Conservation (phyloP, 1,284 basidiomycete species). For the Fomitopsis schrenkii region DNA sequence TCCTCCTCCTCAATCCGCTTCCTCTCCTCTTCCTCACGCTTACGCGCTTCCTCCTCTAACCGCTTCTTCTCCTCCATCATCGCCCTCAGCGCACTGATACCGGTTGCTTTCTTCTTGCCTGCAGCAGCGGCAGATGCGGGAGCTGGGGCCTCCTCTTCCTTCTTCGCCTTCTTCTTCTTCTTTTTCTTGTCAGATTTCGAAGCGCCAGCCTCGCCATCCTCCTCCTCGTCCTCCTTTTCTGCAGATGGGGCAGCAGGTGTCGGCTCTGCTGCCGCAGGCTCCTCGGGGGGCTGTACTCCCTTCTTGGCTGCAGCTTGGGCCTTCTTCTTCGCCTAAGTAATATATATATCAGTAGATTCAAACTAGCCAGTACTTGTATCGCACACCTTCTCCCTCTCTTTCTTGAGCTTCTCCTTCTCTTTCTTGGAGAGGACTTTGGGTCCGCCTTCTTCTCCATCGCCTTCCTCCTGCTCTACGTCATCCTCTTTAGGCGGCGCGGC, state of each 20-base stretch:
- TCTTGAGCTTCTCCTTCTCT: slow-evolving; percentile 92
- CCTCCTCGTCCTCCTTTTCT: slow-evolving; percentile 55
- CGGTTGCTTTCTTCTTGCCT: slow-evolving; percentile 65
- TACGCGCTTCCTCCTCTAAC: slow-evolving; percentile 75
- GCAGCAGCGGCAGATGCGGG: slow-evolving; percentile 30
- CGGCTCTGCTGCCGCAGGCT: slow-evolving; percentile 21
- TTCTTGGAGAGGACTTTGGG: slow-evolving; percentile 79
- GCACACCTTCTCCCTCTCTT: slow-evolving; percentile 86
- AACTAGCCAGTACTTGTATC: background rate
- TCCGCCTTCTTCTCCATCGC: slow-evolving; percentile 39
- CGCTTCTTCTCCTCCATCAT: slow-evolving; percentile 89
- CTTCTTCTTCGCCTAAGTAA: slow-evolving; percentile 86
- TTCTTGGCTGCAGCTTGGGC: slow-evolving; percentile 89
- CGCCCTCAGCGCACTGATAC: slow-evolving; percentile 71
- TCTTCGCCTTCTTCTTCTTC: slow-evolving; percentile 86
- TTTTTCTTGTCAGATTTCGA: slow-evolving; percentile 71
- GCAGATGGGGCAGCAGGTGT: slow-evolving; percentile 33
- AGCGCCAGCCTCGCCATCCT: slow-evolving; percentile 39
- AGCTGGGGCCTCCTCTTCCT: slow-evolving; percentile 61
- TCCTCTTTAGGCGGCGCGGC: slow-evolving; percentile 23
- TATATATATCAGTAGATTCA: background rate
- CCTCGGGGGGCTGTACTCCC: slow-evolving; percentile 33
- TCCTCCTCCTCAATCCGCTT: slow-evolving; percentile 85
- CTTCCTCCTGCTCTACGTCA: slow-evolving; percentile 37
- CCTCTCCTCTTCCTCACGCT: slow-evolving; percentile 70